Conservation (phyloP, 495 filamentous ascomycete species). For the Penicillium dipodomyicola region DNA sequence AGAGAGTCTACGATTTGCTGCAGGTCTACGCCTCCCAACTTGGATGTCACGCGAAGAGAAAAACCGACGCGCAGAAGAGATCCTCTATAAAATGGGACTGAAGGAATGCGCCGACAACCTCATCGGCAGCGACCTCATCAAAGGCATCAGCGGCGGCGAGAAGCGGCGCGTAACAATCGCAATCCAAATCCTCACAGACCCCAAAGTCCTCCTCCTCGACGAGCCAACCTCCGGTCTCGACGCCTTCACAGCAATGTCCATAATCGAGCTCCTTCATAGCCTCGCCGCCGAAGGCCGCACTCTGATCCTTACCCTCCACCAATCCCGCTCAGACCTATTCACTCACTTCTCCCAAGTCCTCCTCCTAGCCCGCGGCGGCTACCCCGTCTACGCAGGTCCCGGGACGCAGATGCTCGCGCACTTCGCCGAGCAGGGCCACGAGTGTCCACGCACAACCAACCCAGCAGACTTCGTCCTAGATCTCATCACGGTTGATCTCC, state of each 20-base stretch:
- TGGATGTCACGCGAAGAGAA: slow-evolving; percentile 67
- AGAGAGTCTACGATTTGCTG: slow-evolving; percentile 68
- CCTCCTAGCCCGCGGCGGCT: slow-evolving; percentile 65
- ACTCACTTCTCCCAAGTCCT: slow-evolving; percentile 66
- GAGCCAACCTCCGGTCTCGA: slow-evolving; percentile 76
- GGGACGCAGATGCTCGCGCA: slow-evolving; percentile 63
- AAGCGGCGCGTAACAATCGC: slow-evolving; percentile 73
- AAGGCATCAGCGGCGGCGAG: slow-evolving; percentile 76
- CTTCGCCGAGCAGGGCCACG: slow-evolving; percentile 56
- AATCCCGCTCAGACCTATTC: slow-evolving; percentile 71
- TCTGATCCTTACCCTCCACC: slow-evolving; percentile 70
- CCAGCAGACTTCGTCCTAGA: slow-evolving; percentile 76
- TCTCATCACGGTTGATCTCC: slow-evolving; percentile 70
- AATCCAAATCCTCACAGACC: slow-evolving; percentile 71
- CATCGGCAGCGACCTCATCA: slow-evolving; percentile 66
- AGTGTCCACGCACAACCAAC: slow-evolving; percentile 65
- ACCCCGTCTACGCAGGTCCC: slow-evolving; percentile 63
- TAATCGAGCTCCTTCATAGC: slow-evolving; percentile 65
- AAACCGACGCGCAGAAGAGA: slow-evolving; percentile 61
- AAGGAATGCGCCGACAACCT: slow-evolving; percentile 75
- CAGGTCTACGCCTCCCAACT: slow-evolving; percentile 62
- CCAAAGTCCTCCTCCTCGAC: slow-evolving; percentile 65
- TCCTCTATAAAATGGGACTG: slow-evolving; percentile 69
- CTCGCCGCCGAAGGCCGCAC: slow-evolving; percentile 73
- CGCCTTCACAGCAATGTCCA: slow-evolving; percentile 72